phyloP scores from a whole-genome alignment of 352 stramenopile genomes.

The Pythium angustatum region DNA sequence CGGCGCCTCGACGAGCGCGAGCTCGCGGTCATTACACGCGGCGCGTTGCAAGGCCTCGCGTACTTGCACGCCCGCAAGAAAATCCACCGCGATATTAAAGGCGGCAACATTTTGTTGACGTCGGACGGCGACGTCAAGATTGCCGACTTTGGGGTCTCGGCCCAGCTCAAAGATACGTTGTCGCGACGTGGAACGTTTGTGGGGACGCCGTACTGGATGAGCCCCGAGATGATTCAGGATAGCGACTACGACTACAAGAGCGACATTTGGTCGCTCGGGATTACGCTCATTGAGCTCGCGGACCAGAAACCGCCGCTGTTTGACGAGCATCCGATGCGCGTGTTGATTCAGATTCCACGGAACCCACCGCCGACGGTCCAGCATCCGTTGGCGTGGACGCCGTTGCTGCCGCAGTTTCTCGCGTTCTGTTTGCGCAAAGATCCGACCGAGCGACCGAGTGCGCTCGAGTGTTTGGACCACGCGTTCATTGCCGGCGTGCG shows the following conservation, averaged over 20 bases:
- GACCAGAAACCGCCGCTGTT: conserved; percentile 91
- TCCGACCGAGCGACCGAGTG: conserved; percentile 68
- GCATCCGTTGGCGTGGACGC: conserved; percentile 71
- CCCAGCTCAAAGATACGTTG: conserved; percentile 58
- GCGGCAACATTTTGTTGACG: conserved; percentile 96
- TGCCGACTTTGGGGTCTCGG: conserved; percentile 90
- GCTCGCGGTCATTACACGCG: conserved; percentile 79
- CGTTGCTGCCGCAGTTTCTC: conserved; percentile 84
- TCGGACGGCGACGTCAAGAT: conserved; percentile 93
- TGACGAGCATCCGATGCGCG: conserved; percentile 89
- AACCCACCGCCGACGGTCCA: conserved; percentile 81
- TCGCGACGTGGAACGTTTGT: conserved; percentile 78
- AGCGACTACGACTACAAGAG: conserved; percentile 91
- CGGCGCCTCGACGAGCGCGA: conserved; percentile 59
- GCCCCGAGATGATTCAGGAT: conserved; percentile 92
- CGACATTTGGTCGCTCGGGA: conserved; percentile 90
- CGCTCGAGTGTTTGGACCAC: conserved; percentile 90
- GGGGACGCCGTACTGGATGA: conserved; percentile 95
- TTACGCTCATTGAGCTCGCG: conserved; percentile 91
- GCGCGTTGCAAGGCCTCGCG: conserved; percentile 70
- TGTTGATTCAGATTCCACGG: conserved; percentile 75
- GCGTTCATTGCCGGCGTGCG: conserved; percentile 73
- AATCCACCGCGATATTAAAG: conserved; percentile 93
- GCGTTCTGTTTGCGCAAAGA: conserved; percentile 79
- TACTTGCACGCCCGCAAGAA: conserved; percentile 86